These are phyloP conservation scores for Trichoderma hamatum DNA, from an alignment of 2,329 filamentous ascomycete species.

Conservation along the genomic window DNA sequence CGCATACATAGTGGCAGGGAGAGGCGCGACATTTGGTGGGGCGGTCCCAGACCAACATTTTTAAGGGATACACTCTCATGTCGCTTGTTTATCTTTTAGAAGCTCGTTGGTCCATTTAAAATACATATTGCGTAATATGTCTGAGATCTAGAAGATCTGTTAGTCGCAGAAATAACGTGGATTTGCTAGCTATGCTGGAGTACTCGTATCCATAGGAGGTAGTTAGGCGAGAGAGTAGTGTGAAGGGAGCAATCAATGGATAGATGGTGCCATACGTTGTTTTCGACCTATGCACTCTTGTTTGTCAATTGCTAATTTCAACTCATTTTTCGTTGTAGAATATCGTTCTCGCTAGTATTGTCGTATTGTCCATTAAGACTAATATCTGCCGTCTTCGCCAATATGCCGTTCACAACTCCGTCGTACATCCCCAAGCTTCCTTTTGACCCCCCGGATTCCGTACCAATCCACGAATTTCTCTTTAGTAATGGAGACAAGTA, in stretches of 20 bases:
- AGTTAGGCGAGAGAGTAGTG: background rate
- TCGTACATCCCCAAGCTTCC: slow-evolving; percentile 28
- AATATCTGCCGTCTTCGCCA: background rate
- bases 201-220: background rate
- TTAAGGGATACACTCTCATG: background rate
- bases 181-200: background rate
- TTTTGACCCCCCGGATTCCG: slow-evolving; percentile 56
- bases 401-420: slow-evolving; percentile 30
- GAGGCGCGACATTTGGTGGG: background rate
- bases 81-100: background rate
- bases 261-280: background rate
- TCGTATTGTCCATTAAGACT: no score
- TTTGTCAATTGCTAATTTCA: background rate
- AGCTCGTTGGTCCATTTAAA: background rate
- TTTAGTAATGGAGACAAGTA: slow-evolving; percentile 61
- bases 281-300: background rate
- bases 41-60: background rate
- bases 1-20: background rate
- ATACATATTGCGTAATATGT: background rate
- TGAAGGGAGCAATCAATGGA: background rate
- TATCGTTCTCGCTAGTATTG: no score
- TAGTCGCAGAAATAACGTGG: background rate
- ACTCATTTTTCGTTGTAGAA: background rate
- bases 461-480: slow-evolving; percentile 72
- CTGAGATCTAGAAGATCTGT: background rate